phyloP scores from a whole-genome alignment of 345 rosid species.

The Cardiospermum halicacabum region DNA sequence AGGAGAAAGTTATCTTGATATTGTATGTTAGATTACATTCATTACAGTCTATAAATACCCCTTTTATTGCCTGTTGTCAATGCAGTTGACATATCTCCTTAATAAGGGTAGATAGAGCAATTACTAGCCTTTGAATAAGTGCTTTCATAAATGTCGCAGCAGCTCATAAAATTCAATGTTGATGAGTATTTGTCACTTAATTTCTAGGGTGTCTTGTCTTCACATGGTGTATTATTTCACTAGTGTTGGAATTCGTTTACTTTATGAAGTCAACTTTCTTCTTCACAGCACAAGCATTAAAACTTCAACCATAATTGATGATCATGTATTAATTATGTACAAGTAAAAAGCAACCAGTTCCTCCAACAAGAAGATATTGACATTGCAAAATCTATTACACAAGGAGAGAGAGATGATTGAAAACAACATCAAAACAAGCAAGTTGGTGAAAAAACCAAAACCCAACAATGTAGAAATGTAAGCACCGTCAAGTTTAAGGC shows the following conservation, averaged over 20 bases:
- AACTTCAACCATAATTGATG: constrained; percentile 3
- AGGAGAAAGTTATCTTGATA: neutral
- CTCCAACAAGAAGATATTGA: neutral
- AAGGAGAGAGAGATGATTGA: neutral
- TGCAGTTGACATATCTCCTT: too few relatives aligned
- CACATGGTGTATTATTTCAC: neutral
- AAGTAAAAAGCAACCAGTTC: constrained; percentile 6
- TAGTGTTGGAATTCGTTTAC: neutral
- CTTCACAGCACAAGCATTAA: neutral
- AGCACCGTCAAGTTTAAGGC: neutral
- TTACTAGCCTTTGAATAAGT: neutral
- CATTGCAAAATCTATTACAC: constrained; percentile 2
- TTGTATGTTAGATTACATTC: too few relatives aligned
- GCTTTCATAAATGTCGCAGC: neutral
- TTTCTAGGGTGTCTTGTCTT: neutral
- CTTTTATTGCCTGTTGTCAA: too few relatives aligned
- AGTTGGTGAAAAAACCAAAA: neutral
- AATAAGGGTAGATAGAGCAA: neutral
- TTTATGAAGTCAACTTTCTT: neutral
- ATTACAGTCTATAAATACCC: too few relatives aligned
- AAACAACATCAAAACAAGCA: neutral
- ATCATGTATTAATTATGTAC: constrained; percentile 20
- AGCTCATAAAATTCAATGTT: neutral
- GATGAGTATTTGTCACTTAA: neutral
- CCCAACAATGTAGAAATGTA: constrained; percentile 4